Conservation (phyloP, 116 monocot genomes). For the Posidonia oceanica region DNA sequence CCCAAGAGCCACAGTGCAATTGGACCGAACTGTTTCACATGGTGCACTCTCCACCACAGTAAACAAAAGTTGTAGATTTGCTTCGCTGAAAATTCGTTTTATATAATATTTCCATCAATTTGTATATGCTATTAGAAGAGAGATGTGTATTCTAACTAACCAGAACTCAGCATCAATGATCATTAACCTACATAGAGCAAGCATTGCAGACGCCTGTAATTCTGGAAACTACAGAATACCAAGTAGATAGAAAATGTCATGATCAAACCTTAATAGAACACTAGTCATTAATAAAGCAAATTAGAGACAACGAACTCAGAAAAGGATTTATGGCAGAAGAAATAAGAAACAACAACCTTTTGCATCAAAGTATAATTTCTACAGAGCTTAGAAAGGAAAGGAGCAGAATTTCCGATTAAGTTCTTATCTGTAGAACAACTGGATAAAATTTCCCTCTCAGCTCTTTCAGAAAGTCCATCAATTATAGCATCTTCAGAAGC, state of each 20-base stretch:
- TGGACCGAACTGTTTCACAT: conserved; percentile 92
- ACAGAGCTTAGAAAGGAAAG: conserved; percentile 87
- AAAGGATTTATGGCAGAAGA: not conserved
- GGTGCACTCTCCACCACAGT: conserved; percentile 79
- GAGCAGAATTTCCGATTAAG: conserved; percentile 67
- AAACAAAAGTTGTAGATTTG: conserved; percentile 92
- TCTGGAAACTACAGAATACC: conserved; percentile 57
- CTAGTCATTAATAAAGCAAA: not conserved
- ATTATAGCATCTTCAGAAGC: conserved; percentile 69
- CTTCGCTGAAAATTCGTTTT: conserved; percentile 46
- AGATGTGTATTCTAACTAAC: conserved; percentile 25
- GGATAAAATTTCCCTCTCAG: conserved; percentile 94
- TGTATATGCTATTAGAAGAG: not conserved
- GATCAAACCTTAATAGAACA: not conserved
- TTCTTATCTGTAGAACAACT: conserved; percentile 40
- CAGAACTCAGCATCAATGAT: conserved; percentile 94
- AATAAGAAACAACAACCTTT: conserved; percentile 44
- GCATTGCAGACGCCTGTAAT: conserved; percentile 96
- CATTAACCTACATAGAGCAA: conserved; percentile 92
- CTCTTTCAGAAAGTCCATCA: conserved; percentile 72
- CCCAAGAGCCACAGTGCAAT: conserved; percentile 91
- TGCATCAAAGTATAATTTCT: conserved; percentile 79
- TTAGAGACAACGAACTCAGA: not conserved
- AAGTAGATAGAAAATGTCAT: not conserved
- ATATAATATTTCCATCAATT: not conserved